These are phyloP conservation scores for Chlamydomonas sp. DNA, from an alignment of 139 green algal species.

Conservation along the genomic window DNA sequence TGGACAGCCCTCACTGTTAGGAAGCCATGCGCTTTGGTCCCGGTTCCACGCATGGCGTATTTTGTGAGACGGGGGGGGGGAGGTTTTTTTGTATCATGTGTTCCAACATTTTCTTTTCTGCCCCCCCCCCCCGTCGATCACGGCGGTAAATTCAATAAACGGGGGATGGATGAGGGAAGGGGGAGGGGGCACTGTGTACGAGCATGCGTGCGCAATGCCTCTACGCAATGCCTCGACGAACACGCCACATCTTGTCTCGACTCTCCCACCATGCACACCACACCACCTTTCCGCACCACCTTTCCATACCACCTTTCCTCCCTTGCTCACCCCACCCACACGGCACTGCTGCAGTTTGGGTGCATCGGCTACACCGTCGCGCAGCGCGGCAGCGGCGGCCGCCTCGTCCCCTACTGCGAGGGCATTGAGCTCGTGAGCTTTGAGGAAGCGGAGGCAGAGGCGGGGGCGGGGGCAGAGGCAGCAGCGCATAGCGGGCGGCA, in stretches of 20 bases:
- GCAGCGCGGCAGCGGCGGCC: background rate
- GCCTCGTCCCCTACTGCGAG: conserved; percentile 1
- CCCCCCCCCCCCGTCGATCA: no score
- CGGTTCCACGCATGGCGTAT: no score
- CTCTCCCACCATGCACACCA: background rate
- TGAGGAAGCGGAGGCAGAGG: no score
- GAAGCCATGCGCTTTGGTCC: no score
- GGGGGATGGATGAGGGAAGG: background rate
- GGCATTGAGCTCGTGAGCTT: conserved; percentile 12
- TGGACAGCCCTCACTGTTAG: no score
- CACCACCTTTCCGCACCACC: background rate
- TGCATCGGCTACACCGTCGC: conserved; percentile 6
- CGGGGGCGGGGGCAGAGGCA: no score
- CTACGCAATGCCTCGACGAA: background rate
- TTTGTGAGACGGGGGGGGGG: no score
- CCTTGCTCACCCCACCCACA: background rate
- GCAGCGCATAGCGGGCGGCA: no score
- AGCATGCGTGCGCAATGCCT: background rate
- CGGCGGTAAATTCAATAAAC: no score
- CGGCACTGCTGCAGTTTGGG: conserved; percentile 3
- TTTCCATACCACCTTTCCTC: background rate
- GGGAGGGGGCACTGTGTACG: background rate
- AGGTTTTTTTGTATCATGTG: no score
- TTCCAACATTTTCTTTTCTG: no score
- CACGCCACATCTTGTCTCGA: background rate